phyloP scores from a whole-genome alignment of 768 basidiomycete genomes.

The Suillus ampliporus region DNA sequence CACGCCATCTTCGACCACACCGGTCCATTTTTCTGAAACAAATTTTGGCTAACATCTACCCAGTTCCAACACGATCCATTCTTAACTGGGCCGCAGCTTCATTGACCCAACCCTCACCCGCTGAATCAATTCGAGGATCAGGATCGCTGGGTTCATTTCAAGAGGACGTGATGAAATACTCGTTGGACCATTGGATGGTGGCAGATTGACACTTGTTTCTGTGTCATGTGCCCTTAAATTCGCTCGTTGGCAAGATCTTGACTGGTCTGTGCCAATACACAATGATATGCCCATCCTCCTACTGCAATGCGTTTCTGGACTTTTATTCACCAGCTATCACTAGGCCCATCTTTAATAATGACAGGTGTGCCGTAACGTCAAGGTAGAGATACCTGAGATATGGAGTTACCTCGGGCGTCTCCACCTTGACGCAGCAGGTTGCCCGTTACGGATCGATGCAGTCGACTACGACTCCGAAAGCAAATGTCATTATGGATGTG shows the following conservation, averaged over 20 bases:
- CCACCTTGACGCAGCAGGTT: background rate
- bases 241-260: background rate
- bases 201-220: background rate
- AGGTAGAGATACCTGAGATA: too few species aligned
- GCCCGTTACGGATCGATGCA: background rate
- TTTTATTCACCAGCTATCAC: background rate
- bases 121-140: background rate
- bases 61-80: background rate
- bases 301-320: background rate
- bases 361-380: too few species aligned
- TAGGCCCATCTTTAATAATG: background rate
- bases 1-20: background rate
- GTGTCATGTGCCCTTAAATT: background rate
- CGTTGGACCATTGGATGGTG: background rate
- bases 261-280: background rate
- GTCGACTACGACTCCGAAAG: background rate
- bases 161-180: background rate
- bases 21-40: background rate
- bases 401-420: too few species aligned
- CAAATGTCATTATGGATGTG: constrained; percentile 1
- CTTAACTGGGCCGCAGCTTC: background rate
- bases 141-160: background rate
- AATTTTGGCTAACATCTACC: background rate
- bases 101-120: background rate
- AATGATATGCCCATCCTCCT: background rate